phyloP scores from a whole-genome alignment of 306 rosid genomes.

The Vigna reflexopilosa region DNA sequence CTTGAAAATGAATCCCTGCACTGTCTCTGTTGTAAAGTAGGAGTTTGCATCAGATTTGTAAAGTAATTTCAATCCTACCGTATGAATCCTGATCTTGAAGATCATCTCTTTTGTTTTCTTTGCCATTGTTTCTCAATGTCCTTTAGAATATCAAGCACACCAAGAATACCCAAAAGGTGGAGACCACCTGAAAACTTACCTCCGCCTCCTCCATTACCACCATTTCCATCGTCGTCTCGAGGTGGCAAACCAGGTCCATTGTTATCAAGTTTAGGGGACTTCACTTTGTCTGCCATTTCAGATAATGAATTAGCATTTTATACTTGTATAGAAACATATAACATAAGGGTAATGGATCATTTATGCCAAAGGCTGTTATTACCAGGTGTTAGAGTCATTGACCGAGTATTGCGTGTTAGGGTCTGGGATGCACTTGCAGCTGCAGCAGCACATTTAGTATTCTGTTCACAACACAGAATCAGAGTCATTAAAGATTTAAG shows the following conservation, averaged over 20 bases:
- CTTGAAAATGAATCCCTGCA: neutral
- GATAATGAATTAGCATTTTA: constrained; percentile 21
- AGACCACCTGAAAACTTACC: constrained; percentile 83
- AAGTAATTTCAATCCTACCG: neutral
- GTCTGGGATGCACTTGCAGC: constrained; percentile 70
- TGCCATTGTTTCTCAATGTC: constrained; percentile 76
- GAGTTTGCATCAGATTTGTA: neutral
- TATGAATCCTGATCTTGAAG: constrained; percentile 5
- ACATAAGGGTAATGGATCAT: neutral
- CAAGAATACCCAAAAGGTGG: constrained; percentile 80
- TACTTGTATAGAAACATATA: neutral
- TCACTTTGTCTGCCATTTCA: constrained; percentile 76
- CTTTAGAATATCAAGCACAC: constrained; percentile 75
- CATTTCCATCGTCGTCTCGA: constrained; percentile 63
- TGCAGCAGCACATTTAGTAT: constrained; percentile 59
- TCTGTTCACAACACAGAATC: constrained; percentile 54
- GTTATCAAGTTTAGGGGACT: constrained; percentile 69
- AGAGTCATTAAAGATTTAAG: constrained; percentile 33
- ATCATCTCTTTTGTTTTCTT: constrained; percentile 45
- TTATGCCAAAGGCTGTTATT: constrained; percentile 34
- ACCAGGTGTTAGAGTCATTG: constrained; percentile 73
- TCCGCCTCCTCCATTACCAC: constrained; percentile 80
- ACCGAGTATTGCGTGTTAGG: constrained; percentile 56
- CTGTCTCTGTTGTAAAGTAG: neutral
- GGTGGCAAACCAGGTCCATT: constrained; percentile 84